Evolutionary conservation across 2,329 filamentous ascomycete genomes (phyloP), one percentile per base, ranked within the genome.

Genomic region (Fusarium drepaniforme): DNA sequence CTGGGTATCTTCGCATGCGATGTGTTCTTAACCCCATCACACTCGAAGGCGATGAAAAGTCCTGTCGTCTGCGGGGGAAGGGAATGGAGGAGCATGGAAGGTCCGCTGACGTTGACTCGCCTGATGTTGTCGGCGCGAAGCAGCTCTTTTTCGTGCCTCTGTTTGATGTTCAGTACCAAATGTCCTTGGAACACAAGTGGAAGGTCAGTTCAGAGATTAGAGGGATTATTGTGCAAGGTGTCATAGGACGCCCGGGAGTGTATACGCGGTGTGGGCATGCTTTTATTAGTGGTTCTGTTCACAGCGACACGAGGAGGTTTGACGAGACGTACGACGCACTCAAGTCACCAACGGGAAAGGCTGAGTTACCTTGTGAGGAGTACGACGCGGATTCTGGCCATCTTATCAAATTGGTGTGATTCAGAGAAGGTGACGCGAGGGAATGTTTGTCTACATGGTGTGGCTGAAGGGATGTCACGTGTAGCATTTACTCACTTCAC

Each of bases 211-310:
- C 71, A 1, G 65, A 68, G 30, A 66, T 71, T 3, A 60, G 65
- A 21, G 71, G 71, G 0, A 42, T 73, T 3, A 21, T 73, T 15
- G 7, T 73, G 0, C 68, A 66, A 16, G 49, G 51, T 11, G 68
- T 66, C 1, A 23, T 37, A 15, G 65, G 65, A 5, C 46, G 33
- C 0, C 11, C 28, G 5, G 69, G 66, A 1, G 65, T 53, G 3
- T 74, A 65, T 57, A 58, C 21, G 23, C 53, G 71, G 30, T 72
- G 69, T 23, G 71, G 69, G 2, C 64, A 74, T 42, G 66, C 37
- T 4, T 58, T 60, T n/a, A 21, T 74, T 8, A 12, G 60, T 11
- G 58, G 12, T 16, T 15, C 4, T 8, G 28, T 68, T 33, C 28
- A n/a, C 2, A 21, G 64, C 38, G 38, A 68, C 7, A 68, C 71